Conservation (phyloP, 2,329 filamentous ascomycete genomes). For the Furcasterigmium sp. region DNA sequence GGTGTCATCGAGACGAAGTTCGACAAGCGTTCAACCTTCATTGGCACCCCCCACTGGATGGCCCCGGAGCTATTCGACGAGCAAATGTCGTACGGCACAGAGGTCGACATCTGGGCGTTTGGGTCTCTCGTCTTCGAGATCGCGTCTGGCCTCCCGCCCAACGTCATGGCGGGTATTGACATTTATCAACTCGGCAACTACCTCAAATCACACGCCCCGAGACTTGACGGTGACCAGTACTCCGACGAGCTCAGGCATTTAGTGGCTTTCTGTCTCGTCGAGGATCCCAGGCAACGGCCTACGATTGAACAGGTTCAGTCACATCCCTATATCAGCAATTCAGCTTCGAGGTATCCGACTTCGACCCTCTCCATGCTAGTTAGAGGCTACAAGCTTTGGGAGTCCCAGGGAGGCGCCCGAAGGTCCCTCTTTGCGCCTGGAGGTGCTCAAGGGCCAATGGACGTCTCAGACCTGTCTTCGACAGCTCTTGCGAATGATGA, state of each 20-base stretch:
- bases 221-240: constrained; percentile 66
- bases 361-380: constrained; percentile 60
- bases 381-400: constrained; percentile 69
- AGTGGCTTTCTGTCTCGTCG: constrained; percentile 67
- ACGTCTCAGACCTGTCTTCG: constrained; percentile 33
- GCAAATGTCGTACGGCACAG: constrained; percentile 60
- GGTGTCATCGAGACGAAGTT: constrained; percentile 70
- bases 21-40: constrained; percentile 74
- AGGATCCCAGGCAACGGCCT: constrained; percentile 63
- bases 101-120: constrained; percentile 81
- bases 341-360: constrained; percentile 57
- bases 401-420: constrained; percentile 65
- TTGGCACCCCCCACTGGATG: constrained; percentile 85
- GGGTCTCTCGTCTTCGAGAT: constrained; percentile 79
- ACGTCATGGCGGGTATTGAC: constrained; percentile 51
- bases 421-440: constrained; percentile 57
- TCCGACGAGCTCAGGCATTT: constrained; percentile 64
- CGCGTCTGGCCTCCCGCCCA: constrained; percentile 71
- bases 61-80: constrained; percentile 70
- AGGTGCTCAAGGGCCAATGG: constrained; percentile 44
- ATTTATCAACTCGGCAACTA: constrained; percentile 43
- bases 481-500: constrained; percentile 49
- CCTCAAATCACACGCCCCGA: constrained; percentile 57
- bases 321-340: constrained; percentile 64
- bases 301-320: constrained; percentile 64